Conservation (phyloP, 1,139 yeast genomes). For the Ashbya aceris region DNA sequence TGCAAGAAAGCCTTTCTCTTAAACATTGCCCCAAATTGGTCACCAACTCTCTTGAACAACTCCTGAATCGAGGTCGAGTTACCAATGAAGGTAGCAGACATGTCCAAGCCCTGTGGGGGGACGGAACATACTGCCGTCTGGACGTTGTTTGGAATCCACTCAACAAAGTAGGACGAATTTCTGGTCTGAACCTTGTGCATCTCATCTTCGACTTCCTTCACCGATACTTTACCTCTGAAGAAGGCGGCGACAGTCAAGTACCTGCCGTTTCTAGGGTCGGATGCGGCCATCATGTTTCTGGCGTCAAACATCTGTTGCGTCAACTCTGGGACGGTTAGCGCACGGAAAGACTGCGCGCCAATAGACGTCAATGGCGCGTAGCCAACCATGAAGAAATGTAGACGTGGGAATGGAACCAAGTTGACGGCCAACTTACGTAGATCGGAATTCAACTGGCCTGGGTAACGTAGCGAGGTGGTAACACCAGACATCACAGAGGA, state of each 20-base stretch:
- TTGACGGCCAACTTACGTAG: constrained; percentile 86
- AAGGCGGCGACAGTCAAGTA: constrained; percentile 91
- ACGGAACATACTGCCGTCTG: constrained; percentile 90
- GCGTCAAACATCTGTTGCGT: constrained; percentile 91
- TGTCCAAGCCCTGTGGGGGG: constrained; percentile 76
- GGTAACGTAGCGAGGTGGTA: constrained; percentile 77
- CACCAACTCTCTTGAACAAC: constrained; percentile 80
- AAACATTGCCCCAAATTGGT: constrained; percentile 85
- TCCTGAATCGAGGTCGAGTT: constrained; percentile 90
- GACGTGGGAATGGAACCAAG: constrained; percentile 89
- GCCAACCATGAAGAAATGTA: constrained; percentile 92
- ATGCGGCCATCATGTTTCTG: constrained; percentile 91
- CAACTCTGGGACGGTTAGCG: constrained; percentile 79
- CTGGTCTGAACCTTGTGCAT: constrained; percentile 78
- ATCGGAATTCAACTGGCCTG: constrained; percentile 89
- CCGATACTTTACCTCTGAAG: constrained; percentile 86
- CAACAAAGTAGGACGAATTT: constrained; percentile 76
- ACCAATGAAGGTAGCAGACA: constrained; percentile 88
- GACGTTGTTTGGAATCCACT: constrained; percentile 95
- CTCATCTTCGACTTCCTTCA: constrained; percentile 89
- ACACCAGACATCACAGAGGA: constrained; percentile 92
- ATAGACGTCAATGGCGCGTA: constrained; percentile 83
- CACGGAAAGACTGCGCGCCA: constrained; percentile 72
- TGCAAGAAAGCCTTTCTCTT: constrained; percentile 91
- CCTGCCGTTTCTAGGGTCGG: constrained; percentile 85